phyloP scores from a whole-genome alignment of 108 stramenopile genomes.

The Skeletonema menzelii region DNA sequence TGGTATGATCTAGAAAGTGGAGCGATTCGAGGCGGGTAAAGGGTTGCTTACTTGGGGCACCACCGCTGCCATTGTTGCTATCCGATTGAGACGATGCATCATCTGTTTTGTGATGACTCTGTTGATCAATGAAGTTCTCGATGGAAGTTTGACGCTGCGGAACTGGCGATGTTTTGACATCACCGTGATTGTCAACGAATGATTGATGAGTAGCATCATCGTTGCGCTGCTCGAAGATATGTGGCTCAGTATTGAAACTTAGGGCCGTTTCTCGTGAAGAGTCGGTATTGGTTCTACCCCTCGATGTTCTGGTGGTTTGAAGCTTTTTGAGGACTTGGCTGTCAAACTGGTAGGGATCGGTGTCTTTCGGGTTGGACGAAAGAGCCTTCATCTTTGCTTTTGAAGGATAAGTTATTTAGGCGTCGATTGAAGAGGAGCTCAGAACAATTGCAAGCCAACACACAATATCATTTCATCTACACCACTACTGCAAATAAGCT shows the following conservation, averaged over 20 bases:
- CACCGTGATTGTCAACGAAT: background rate
- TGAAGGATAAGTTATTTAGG: too few relatives aligned
- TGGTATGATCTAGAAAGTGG: background rate
- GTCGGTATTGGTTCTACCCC: background rate
- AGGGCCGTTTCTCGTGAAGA: background rate
- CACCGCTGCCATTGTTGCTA: background rate
- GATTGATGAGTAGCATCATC: background rate
- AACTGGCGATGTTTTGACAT: too few relatives aligned
- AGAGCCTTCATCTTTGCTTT: background rate
- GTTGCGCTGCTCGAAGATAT: background rate
- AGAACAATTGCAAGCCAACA: background rate
- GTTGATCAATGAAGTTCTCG: background rate
- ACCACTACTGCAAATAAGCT: background rate
- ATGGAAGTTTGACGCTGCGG: background rate
- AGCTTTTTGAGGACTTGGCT: conserved; percentile 5
- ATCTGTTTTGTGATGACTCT: background rate
- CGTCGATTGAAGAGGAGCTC: background rate
- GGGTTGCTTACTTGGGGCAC: background rate
- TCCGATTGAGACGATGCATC: background rate
- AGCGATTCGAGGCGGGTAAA: background rate
- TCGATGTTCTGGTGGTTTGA: conserved; percentile 1
- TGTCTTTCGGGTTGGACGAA: background rate
- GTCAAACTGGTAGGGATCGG: conserved; percentile 4
- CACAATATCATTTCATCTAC: background rate
- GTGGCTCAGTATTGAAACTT: background rate